phyloP scores from a whole-genome alignment of 306 rosid species.

The Inga laurina region DNA sequence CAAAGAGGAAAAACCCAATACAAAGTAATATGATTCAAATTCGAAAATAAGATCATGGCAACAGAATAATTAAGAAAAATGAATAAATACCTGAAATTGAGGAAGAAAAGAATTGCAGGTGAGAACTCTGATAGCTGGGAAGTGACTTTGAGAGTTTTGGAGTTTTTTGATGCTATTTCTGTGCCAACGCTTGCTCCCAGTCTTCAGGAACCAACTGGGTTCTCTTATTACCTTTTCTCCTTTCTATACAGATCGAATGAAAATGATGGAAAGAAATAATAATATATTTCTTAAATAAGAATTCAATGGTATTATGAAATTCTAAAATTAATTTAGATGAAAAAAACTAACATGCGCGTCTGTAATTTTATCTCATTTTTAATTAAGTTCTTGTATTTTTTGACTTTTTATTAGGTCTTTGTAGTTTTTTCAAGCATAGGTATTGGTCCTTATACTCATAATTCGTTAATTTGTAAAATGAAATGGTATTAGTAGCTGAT shows the following conservation, averaged over 20 bases:
- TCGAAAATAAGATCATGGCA: neutral
- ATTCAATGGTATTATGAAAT: no score
- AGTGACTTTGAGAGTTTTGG: neutral
- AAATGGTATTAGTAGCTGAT: no score
- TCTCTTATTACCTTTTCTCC: neutral
- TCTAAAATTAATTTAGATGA: no score
- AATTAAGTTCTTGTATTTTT: no score
- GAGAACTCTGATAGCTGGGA: neutral
- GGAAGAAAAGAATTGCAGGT: neutral
- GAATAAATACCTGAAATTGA: neutral
- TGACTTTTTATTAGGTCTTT: no score
- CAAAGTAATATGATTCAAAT: neutral
- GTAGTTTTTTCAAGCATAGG: no score
- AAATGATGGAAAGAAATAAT: neutral
- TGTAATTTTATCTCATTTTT: no score
- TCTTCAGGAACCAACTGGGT: neutral
- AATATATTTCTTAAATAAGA: no score
- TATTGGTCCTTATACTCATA: no score
- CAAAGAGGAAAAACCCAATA: neutral
- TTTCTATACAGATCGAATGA: no score
- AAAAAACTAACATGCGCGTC: no score
- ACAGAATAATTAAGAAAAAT: neutral
- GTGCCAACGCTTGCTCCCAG: neutral
- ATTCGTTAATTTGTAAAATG: no score
- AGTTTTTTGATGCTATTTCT: conserved; percentile 6